Base-by-base conservation (phyloP, 2,329 filamentous ascomycete genomes). In the Stemphylium lycopersici region DNA sequence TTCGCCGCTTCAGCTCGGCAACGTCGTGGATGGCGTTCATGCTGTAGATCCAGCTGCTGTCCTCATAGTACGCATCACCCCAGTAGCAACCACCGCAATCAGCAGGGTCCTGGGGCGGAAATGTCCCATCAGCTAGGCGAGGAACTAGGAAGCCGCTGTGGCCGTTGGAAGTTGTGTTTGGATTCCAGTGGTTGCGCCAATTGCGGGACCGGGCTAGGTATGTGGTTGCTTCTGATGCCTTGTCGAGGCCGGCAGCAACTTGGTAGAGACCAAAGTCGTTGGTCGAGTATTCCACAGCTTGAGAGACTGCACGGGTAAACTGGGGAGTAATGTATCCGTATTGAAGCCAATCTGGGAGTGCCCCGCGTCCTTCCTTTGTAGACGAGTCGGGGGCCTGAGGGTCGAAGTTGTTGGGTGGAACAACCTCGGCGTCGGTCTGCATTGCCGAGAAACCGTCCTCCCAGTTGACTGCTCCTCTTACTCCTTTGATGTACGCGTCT, bases 121-220 rank as follows among this genome's bases (percentile, higher is more conserved):
- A 85, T 4, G 77, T 78, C 0, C 80, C 78, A 15, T 78, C 75
- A 11, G 76, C 59, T 49, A 76, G 73, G n/a, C 85, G 80, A 0
- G 88, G 88, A 0, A 86, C 87, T 4, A 90, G 75, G 67, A 90
- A 90, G 0, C 88, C 88, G 0, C 76, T 80, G 71, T 88, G 89
- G 3, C 81, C 83, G 0, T 87, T 78, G 0, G 84, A 84, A 1
- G 76, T 78, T 39, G 84, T 80, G 41, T 83, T 69, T 0, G 80
- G 68, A 67, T 90, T 87, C 87, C 87, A 91, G 60, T 90, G 87
- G 65, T 89, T 90, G 13, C 85, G 81, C 88, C 88, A 91, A 64
- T 89, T 87, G 8, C 81, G 79, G 0, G 86, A 88, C 7, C 87
- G 82, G 40, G 81, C 76, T 22, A 89, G 77, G 61, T 90, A 90